Evolutionary conservation across 345 rosid genomes (phyloP).

Genomic region (Citrus unshiu): DNA sequence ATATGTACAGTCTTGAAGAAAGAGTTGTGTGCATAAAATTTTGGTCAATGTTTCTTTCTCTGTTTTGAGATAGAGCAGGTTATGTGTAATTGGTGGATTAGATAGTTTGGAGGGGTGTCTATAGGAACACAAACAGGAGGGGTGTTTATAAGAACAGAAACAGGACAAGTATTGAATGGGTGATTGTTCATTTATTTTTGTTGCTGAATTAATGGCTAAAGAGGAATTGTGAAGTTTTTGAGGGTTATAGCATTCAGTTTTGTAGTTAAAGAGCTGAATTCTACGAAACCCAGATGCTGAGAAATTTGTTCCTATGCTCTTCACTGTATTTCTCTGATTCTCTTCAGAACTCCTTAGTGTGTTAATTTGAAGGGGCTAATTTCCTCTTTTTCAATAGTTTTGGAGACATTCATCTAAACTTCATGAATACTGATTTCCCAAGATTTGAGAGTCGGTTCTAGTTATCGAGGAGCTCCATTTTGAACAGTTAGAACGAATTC

Average conservation of each 20-base stretch:
- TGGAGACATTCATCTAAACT: background rate
- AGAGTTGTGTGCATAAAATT: background rate
- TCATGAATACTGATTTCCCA: background rate
- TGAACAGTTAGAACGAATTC: too few relatives aligned
- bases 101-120: background rate
- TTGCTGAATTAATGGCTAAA: background rate
- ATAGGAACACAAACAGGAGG: background rate
- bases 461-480: background rate
- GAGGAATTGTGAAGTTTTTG: background rate
- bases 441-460: background rate
- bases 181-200: background rate
- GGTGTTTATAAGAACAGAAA: background rate
- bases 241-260: background rate
- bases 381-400: background rate
- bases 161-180: background rate
- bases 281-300: background rate
- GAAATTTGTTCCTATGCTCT: background rate
- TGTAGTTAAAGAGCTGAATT: background rate
- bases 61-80: background rate
- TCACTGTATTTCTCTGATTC: background rate
- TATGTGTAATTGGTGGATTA: background rate
- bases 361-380: background rate
- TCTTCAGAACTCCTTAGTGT: background rate
- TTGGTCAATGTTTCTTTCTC: background rate
- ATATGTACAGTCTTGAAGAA: background rate